Evolutionary conservation across 2,329 filamentous ascomycete genomes (phyloP).

Genomic region (Penicillium sp.): DNA sequence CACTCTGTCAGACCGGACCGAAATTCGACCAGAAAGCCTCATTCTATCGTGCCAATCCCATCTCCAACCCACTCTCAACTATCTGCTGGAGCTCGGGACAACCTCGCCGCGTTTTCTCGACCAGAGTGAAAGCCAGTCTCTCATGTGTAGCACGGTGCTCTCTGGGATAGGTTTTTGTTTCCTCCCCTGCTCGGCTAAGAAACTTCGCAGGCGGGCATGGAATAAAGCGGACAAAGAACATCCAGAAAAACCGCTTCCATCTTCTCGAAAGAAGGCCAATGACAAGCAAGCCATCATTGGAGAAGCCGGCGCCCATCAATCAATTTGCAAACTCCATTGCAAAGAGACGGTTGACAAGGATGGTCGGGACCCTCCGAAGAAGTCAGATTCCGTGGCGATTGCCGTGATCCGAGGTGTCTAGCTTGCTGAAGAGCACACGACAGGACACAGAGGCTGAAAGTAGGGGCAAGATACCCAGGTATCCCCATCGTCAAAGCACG

Average conservation of each 20-base stretch:
- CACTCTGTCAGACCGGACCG: conserved; percentile 4
- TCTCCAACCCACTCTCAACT: conserved; percentile 19
- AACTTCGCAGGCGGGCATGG: conserved; percentile 55
- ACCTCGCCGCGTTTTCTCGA: conserved; percentile 9
- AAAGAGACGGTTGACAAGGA: conserved; percentile 62
- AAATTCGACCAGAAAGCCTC: conserved; percentile 5
- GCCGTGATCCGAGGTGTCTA: conserved; percentile 48
- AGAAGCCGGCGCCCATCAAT: conserved; percentile 53
- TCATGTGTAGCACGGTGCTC: conserved; percentile 73
- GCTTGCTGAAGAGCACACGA: conserved; percentile 16
- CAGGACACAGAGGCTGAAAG: conserved; percentile 34
- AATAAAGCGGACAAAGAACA: conserved; percentile 82
- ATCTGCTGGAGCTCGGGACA: conserved; percentile 16
- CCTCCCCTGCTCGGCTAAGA: conserved; percentile 53
- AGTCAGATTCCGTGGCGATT: conserved; percentile 48
- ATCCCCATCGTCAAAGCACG: conserved; percentile 43
- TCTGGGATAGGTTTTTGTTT: conserved; percentile 93
- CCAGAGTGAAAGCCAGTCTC: conserved; percentile 46
- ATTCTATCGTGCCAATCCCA: conserved; percentile 11
- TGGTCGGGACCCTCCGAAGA: conserved; percentile 50
- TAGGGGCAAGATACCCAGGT: conserved; percentile 31
- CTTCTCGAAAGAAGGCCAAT: conserved; percentile 35
- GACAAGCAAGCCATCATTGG: conserved; percentile 18
- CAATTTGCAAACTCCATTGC: conserved; percentile 46
- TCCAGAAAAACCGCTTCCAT: conserved; percentile 82